A percentile compares a stretch with the other conserved stretches of the same genome.
These are phyloP conservation scores for Tetragonia tetragonoides DNA, from an alignment of 148 eudicot species.

Conservation along the genomic window DNA sequence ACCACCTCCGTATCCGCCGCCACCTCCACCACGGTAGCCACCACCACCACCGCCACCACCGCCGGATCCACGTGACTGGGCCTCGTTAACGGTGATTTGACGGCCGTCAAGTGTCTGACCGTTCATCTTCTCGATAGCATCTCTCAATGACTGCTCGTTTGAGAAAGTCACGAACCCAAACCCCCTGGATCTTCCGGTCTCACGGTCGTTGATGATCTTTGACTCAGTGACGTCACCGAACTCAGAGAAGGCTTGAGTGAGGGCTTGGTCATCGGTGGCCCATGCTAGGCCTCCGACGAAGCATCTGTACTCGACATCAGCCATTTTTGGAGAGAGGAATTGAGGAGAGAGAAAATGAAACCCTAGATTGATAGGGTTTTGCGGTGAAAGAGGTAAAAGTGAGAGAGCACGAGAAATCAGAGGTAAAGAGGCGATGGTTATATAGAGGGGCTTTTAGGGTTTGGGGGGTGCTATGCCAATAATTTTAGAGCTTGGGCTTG, in stretches of 20 bases:
- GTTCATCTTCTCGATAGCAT: constrained; percentile 76
- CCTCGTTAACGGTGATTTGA: constrained; percentile 82
- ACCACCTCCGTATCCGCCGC: no score
- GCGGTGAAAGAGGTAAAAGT: neutral
- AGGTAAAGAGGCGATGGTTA: neutral
- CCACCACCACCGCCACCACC: constrained; percentile 44
- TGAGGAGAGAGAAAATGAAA: neutral
- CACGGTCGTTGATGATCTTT: constrained; percentile 83
- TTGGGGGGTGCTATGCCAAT: neutral
- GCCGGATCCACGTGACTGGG: constrained; percentile 79
- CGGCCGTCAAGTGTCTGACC: constrained; percentile 77
- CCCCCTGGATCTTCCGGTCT: constrained; percentile 83
- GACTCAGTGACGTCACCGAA: constrained; percentile 66
- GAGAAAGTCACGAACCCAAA: constrained; percentile 81
- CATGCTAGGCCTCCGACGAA: constrained; percentile 93
- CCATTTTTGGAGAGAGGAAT: constrained; percentile 35
- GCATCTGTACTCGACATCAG: constrained; percentile 76
- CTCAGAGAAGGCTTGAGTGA: constrained; percentile 58
- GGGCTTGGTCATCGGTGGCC: constrained; percentile 65
- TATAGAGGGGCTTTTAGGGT: neutral
- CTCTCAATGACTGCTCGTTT: constrained; percentile 55
- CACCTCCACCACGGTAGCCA: no score
- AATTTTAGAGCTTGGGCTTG: no score
- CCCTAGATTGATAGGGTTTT: neutral
- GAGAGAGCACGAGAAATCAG: constrained; percentile 1